A percentile compares a stretch with the other conserved stretches of the same genome.
Evolutionary conservation across 1,284 basidiomycete genomes (phyloP).

Genomic region (Ustilago nuda): DNA sequence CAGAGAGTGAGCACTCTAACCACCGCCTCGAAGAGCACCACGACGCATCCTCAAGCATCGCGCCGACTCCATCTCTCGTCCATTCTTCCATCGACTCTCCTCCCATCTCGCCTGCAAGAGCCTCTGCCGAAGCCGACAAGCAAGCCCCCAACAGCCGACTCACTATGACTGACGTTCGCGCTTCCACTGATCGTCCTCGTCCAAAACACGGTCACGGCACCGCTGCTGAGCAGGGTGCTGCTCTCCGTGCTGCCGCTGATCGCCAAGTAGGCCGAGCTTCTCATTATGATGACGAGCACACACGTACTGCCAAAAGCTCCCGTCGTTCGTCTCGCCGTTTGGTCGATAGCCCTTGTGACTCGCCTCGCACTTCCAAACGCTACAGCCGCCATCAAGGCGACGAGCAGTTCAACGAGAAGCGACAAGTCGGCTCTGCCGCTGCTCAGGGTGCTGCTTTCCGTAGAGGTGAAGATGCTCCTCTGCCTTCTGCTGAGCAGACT

Average conservation of each 20-base stretch:
- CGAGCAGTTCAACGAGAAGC: constrained; percentile 16
- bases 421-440: constrained; percentile 25
- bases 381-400: constrained; percentile 3
- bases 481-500: constrained; percentile 32
- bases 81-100: constrained; percentile 28
- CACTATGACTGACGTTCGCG: constrained; percentile 22
- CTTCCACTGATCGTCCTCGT: background rate
- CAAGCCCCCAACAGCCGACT: background rate
- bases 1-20: constrained; percentile 11
- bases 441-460: constrained; percentile 47
- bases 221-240: constrained; percentile 53
- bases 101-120: constrained; percentile 3
- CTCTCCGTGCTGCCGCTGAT: constrained; percentile 46
- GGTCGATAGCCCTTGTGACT: constrained; percentile 11
- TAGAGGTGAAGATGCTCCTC: constrained; percentile 18
- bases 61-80: constrained; percentile 38
- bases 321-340: constrained; percentile 35
- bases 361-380: constrained; percentile 29
- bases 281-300: background rate
- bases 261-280: constrained; percentile 20
- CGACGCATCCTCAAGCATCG: constrained; percentile 7
- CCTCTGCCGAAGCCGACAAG: constrained; percentile 3
- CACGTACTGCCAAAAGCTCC: constrained; percentile 14
- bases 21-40: constrained; percentile 5
- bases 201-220: constrained; percentile 48